Conservation (phyloP, 2,329 filamentous ascomycete species). For the Fusarium algeriense region DNA sequence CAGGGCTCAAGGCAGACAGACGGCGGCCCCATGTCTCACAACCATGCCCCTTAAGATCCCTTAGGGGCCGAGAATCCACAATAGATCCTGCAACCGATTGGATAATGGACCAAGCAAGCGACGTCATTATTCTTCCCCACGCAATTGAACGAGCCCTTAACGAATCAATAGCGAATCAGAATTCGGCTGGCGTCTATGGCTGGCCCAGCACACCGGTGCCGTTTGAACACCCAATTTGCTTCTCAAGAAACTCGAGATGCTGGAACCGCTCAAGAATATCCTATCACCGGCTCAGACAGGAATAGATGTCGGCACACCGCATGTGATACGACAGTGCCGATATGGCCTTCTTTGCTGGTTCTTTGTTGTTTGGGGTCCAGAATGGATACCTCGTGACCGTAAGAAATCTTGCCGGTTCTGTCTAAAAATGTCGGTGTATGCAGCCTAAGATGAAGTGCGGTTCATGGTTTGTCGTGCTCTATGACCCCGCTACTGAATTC, state of each 20-base stretch:
- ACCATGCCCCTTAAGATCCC: conserved; percentile 44
- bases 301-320: conserved; percentile 31
- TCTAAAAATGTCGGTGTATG: conserved; percentile 49
- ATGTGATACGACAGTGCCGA: conserved; percentile 40
- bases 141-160: conserved; percentile 28
- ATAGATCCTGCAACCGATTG: conserved; percentile 44
- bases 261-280: conserved; percentile 25
- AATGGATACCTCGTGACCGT: conserved; percentile 38
- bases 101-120: conserved; percentile 26
- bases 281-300: conserved; percentile 17
- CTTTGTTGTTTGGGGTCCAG: conserved; percentile 25
- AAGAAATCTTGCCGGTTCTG: conserved; percentile 34
- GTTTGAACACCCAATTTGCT: conserved; percentile 36
- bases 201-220: conserved; percentile 46
- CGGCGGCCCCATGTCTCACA: conserved; percentile 46
- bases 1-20: conserved; percentile 26
- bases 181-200: conserved; percentile 37
- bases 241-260: conserved; percentile 21
- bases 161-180: conserved; percentile 41
- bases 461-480: conserved; percentile 22
- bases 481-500: conserved; percentile 37
- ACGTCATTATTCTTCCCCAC: conserved; percentile 48
- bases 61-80: conserved; percentile 40
- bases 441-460: conserved; percentile 13
- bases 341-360: conserved; percentile 26